phyloP scores from a whole-genome alignment of 2,329 filamentous ascomycete genomes.

The Arthroderma uncinatum region DNA sequence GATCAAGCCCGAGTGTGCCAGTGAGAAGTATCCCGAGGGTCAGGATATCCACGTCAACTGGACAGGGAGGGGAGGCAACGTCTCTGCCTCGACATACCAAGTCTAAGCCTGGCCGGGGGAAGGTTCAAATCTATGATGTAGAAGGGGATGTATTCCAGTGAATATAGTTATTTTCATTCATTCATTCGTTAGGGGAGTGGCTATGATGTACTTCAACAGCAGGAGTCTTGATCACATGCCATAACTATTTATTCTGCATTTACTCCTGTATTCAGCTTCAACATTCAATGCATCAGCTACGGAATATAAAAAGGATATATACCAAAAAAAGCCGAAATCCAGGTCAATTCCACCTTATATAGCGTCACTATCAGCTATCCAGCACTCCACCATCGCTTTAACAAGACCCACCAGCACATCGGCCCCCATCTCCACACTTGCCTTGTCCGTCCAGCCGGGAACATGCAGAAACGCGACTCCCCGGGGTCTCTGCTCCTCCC shows the following conservation, averaged over 20 bases:
- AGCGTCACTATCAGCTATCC: not conserved
- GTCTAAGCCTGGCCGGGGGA: slow-evolving; percentile 52
- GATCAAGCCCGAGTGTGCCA: slow-evolving; percentile 71
- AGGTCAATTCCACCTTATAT: no score
- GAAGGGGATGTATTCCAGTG: not conserved
- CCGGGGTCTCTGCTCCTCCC: slow-evolving; percentile 23
- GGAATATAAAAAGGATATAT: no score
- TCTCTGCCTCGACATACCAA: slow-evolving; percentile 94
- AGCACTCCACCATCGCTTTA: slow-evolving; percentile 19
- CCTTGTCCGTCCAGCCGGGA: slow-evolving; percentile 47
- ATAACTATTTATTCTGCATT: no score
- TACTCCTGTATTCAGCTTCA: no score
- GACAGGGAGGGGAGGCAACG: slow-evolving; percentile 94
- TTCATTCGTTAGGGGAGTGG: not conserved
- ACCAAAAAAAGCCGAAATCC: no score
- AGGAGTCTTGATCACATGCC: no score
- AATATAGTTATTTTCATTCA: not conserved
- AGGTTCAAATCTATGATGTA: not conserved
- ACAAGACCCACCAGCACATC: slow-evolving; percentile 35
- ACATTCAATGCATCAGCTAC: no score
- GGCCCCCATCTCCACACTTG: slow-evolving; percentile 31
- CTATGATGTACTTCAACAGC: no score
- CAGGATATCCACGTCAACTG: slow-evolving; percentile 98
- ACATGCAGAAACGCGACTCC: slow-evolving; percentile 62
- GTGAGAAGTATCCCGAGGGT: slow-evolving; percentile 67